phyloP scores from a whole-genome alignment of 257 asterid genomes.

The Coffea eugenioides region DNA sequence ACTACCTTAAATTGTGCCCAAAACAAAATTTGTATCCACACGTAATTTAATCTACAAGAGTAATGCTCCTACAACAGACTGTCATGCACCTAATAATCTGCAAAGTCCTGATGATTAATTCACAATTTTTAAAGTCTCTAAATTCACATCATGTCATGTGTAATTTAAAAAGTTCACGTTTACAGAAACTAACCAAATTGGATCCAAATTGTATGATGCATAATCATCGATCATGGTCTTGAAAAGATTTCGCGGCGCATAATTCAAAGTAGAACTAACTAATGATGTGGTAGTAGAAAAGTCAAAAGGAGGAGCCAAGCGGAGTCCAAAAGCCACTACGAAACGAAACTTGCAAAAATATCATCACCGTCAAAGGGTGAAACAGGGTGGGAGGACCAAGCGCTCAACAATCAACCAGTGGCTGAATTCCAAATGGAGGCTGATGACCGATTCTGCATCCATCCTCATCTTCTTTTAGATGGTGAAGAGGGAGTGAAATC shows the following conservation, averaged over 20 bases:
- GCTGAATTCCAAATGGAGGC: not conserved
- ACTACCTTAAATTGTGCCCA: too few relatives aligned
- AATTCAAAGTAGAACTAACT: not conserved
- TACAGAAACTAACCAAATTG: not conserved
- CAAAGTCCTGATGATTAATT: too few relatives aligned
- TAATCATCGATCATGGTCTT: not conserved
- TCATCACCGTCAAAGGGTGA: not conserved
- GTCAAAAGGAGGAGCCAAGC: not conserved
- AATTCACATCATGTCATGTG: too few relatives aligned
- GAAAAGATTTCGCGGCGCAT: not conserved
- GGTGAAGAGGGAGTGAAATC: constrained; percentile 10
- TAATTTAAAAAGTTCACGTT: too few relatives aligned
- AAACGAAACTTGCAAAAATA: not conserved
- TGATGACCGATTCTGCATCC: not conserved
- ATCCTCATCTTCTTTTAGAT: not conserved
- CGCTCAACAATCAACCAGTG: not conserved
- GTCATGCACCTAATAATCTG: too few relatives aligned
- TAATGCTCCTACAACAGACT: too few relatives aligned
- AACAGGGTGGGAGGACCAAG: not conserved
- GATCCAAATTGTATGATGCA: not conserved
- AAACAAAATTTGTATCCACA: too few relatives aligned
- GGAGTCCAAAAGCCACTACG: not conserved
- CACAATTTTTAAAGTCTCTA: too few relatives aligned
- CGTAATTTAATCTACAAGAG: too few relatives aligned
- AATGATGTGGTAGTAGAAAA: not conserved